Evolutionary conservation across 225 moss, liverwort and hornwort species (phyloP), one percentile per base, ranked within the genome.

Genomic region (Thuidium tamariscinum): DNA sequence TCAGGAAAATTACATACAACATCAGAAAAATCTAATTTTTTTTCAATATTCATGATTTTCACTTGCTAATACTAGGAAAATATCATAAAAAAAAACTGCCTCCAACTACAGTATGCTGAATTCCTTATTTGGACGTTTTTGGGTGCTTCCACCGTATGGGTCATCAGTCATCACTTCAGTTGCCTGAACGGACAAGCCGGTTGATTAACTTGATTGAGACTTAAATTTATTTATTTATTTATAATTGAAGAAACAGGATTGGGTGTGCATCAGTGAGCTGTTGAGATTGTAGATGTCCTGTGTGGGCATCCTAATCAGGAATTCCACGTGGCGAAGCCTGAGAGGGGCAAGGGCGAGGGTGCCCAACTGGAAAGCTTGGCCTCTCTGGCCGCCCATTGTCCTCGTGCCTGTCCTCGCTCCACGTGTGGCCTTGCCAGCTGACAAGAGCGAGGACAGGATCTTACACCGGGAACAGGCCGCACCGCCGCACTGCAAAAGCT

Each of bases 281-380:
- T 20, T 6, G 74, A 2, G 22, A n/a, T 10, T 23, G 70, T 48
- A 32, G 42, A 26, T 19, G 65, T 52, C 16, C 52, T 52, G 52
- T 8, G 29, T 29, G 49, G 64, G 29, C 63, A 7, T 77, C 85
- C 88, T 84, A 30, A 82, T 89, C 89, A 82, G 61, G 26, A 87
- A 73, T 67, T 29, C 87, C 82, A 85, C 82, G 87, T 89, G 91
- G 82, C 60, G 52, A 13, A 27, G 77, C 87, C 23, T 86, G 84
- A 27, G 55, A 27, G 56, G 69, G 32, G 42, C 15, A 2, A 11
- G 55, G 16, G 26, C 26, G 2, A 27, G 44, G 25, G 32, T 78
- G 84, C 52, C 19, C 70, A 81, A 49, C 80, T 91, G 87, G 91
- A 87, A 89, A 89, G 89, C 84, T 77, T 54, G 85, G n/a, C 65